Evolutionary conservation across 164 flowering plant species (phyloP).

Genomic region (Sedum album): DNA sequence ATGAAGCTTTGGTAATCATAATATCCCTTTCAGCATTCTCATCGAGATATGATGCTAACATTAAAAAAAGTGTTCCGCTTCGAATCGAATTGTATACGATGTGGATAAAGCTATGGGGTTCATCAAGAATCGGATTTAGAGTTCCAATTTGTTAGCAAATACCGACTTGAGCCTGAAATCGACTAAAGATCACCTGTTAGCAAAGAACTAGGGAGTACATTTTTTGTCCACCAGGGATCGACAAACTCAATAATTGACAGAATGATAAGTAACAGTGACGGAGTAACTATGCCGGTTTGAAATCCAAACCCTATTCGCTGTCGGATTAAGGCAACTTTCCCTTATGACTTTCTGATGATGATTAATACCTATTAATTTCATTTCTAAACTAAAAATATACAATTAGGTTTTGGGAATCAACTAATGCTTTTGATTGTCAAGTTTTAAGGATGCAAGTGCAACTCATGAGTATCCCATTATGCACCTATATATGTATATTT

Average conservation of each 20-base stretch:
- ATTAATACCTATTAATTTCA: not conserved
- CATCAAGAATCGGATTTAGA: not conserved
- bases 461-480: not conserved
- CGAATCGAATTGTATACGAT: constrained; percentile 1
- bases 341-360: not conserved
- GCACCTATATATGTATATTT: not conserved
- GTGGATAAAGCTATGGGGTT: not conserved
- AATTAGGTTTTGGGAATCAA: not conserved
- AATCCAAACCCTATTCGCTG: not conserved
- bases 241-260: not conserved
- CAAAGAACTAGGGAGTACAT: not conserved
- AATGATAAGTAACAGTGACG: not conserved
- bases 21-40: not conserved
- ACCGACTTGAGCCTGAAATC: not conserved
- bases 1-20: not conserved
- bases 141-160: not conserved
- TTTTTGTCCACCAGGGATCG: not conserved
- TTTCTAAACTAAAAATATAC: not conserved
- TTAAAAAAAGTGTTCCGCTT: not conserved
- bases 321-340: not conserved
- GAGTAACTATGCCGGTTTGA: not conserved
- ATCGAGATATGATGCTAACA: constrained; percentile 1
- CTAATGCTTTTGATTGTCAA: not conserved
- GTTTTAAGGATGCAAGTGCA: constrained; percentile 5
- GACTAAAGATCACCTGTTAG: not conserved